Percentiles rank a stretch among this genome's conserved stretches.
phyloP scores from a whole-genome alignment of 164 flowering plant genomes.

The Chimonanthus salicifolius region DNA sequence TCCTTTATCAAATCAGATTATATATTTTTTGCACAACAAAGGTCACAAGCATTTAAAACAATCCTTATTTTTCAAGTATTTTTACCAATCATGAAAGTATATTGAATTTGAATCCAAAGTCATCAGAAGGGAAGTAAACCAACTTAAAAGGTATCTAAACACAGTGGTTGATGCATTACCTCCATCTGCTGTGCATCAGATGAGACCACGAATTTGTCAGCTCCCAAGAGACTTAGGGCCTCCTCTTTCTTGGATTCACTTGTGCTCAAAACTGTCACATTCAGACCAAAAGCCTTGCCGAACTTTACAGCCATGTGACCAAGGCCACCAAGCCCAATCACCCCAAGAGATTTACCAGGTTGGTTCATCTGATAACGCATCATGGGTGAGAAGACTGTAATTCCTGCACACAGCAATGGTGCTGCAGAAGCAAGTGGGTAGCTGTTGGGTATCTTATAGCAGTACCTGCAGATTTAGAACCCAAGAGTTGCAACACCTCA shows the following conservation, averaged over 20 bases:
- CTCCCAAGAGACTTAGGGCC: conserved; percentile 57
- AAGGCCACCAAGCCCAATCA: conserved; percentile 78
- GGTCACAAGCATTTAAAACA: background rate
- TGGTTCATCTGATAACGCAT: conserved; percentile 74
- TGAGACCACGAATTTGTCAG: conserved; percentile 68
- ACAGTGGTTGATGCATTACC: conserved; percentile 27
- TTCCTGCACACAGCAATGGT: conserved; percentile 81
- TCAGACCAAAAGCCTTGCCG: conserved; percentile 75
- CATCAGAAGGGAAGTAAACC: background rate
- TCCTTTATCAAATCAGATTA: background rate
- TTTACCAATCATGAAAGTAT: background rate
- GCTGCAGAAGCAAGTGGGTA: conserved; percentile 69
- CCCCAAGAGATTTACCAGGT: conserved; percentile 76
- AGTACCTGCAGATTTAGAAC: conserved; percentile 35
- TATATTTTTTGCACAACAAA: too few species aligned
- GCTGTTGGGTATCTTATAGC: conserved; percentile 53
- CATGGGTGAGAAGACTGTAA: conserved; percentile 78
- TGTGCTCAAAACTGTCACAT: conserved; percentile 70
- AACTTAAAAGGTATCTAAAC: background rate
- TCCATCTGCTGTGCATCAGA: conserved; percentile 62
- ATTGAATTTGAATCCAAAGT: background rate
- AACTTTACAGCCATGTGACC: conserved; percentile 85
- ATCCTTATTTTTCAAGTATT: background rate
- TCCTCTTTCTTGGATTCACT: conserved; percentile 68
- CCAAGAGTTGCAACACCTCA: background rate